Conservation (phyloP, 1,284 basidiomycete species). For the Anthracocystis setariae region DNA sequence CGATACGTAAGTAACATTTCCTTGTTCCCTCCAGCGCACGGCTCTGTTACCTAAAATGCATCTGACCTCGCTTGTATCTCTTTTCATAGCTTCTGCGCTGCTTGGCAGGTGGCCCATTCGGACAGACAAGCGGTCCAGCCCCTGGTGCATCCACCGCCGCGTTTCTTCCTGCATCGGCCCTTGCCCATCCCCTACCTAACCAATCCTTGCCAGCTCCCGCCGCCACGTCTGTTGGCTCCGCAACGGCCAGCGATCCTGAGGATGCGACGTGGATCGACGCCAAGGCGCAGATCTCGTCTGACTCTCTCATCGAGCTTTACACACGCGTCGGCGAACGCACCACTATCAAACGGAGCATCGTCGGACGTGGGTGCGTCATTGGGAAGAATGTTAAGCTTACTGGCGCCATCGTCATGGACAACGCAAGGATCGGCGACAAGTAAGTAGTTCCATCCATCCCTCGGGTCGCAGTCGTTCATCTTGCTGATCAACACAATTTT, state of each 20-base stretch:
- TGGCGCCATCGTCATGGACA: slow-evolving; percentile 89
- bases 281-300: slow-evolving; percentile 84
- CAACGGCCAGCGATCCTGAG: not conserved
- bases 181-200: slow-evolving; percentile 45
- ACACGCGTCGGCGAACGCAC: slow-evolving; percentile 84
- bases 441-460: slow-evolving; percentile 68
- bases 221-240: slow-evolving; percentile 5
- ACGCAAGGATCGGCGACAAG: slow-evolving; percentile 87
- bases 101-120: slow-evolving; percentile 13
- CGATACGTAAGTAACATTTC: slow-evolving; percentile 76
- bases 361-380: slow-evolving; percentile 87
- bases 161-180: slow-evolving; percentile 12
- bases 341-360: slow-evolving; percentile 84
- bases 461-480: too few relatives aligned
- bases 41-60: too few relatives aligned
- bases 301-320: slow-evolving; percentile 83
- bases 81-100: slow-evolving; percentile 31
- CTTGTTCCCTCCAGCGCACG: too few relatives aligned
- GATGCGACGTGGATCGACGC: slow-evolving; percentile 71
- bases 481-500: slow-evolving; percentile 10
- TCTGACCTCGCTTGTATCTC: too few relatives aligned
- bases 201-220: slow-evolving; percentile 26
- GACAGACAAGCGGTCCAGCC: slow-evolving; percentile 19
- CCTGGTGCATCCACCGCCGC: slow-evolving; percentile 3
- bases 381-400: slow-evolving; percentile 85